Evolutionary conservation across 306 rosid genomes (phyloP).

Genomic region (Purshia tridentata): DNA sequence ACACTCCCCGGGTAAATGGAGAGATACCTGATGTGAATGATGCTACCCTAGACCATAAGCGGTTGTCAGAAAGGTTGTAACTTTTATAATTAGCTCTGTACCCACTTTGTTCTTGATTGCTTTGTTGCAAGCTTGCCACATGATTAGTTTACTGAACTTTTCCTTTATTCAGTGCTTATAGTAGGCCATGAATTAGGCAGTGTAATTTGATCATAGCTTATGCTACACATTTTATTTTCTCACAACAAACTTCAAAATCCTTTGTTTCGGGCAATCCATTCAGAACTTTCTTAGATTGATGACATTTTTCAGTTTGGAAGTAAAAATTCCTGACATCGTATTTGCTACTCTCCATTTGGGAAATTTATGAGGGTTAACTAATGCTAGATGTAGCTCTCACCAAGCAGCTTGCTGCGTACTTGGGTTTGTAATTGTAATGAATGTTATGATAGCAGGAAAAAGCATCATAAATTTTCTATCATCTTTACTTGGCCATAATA

Average conservation of each 20-base stretch:
- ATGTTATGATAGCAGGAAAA: conserved; percentile 4
- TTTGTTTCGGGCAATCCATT: background rate
- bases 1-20: conserved; percentile 88
- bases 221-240: background rate
- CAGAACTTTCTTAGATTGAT: no score
- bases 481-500: conserved; percentile 12
- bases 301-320: no score
- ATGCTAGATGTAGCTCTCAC: background rate
- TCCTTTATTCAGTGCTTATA: conserved; percentile 7
- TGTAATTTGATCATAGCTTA: background rate
- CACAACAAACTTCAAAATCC: background rate
- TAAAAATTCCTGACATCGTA: background rate
- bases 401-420: background rate
- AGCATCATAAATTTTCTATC: background rate
- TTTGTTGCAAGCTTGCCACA: background rate
- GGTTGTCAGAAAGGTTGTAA: conserved; percentile 75
- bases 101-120: background rate
- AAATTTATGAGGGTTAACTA: background rate
- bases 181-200: no score
- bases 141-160: background rate
- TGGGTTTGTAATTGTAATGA: background rate
- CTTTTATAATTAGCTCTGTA: conserved; percentile 5
- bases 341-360: background rate
- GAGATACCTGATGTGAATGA: conserved; percentile 93
- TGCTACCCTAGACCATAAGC: conserved; percentile 85